Evolutionary conservation across 352 stramenopile genomes (phyloP), one percentile per base, ranked within the genome.

Genomic region (Bremia lactucae): DNA sequence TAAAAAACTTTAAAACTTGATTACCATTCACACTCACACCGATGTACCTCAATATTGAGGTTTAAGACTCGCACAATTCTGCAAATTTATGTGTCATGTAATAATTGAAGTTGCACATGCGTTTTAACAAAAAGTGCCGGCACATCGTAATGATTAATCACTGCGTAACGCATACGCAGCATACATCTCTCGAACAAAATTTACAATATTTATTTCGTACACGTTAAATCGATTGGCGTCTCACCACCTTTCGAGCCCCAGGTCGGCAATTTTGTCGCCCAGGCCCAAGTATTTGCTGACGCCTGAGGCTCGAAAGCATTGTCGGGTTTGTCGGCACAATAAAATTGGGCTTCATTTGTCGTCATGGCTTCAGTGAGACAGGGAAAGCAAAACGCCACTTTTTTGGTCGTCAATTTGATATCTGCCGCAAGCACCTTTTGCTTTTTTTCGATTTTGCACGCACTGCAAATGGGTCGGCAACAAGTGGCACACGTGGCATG

Each of bases 341-440:
- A 59, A 16, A 45, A 45, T 2, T 49, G 25, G 13, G 37, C 31
- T 4, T 43, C 44, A 7, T 49, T 36, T 15, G 55, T 23, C 8
- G 24, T 33, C 14, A 55, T 60, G 2, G 40, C 49, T 13, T 48
- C 25, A 13, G 22, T 52, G 16, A 60, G 20, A 22, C 62, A 72
- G 2, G 45, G 44, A n/a, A 51, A 46, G 10, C 62, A 72, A 44
- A 72, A 67, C 6, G 36, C 36, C n/a, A 67, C 47, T 33, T 65
- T 65, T 15, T 40, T 52, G 5, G 26, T 49, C 2, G 36, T 41
- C n/a, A 57, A 23, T 24, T 49, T 53, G 15, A 41, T 22, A 13
- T 59, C 48, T 9, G 25, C 23, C 9, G 46, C 28, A 29, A 51
- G 42, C 21, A 65, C 33, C 16, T 50, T 62, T 19, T 65, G 18